Conservation (phyloP, 192 early-diverging fungal genomes). For the Cladochytrium replicatum region DNA sequence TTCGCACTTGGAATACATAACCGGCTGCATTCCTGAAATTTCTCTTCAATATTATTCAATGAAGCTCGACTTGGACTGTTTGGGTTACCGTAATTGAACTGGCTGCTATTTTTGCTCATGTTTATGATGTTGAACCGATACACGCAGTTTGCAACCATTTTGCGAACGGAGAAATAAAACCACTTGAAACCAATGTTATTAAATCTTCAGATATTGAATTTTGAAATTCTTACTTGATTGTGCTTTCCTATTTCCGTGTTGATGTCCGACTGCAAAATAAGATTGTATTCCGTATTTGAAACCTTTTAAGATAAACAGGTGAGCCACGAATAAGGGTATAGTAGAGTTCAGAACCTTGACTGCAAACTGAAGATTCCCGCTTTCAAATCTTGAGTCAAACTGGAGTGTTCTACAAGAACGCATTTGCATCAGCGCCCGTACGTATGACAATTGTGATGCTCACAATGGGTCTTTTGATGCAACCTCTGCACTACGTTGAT, state of each 20-base stretch:
- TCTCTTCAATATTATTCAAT: neutral
- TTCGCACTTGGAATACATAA: constrained; percentile 31
- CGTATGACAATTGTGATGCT: neutral
- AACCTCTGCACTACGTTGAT: constrained; percentile 4
- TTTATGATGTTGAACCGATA: constrained; percentile 50
- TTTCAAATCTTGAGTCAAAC: constrained; percentile 47
- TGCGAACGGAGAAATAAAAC: constrained; percentile 41
- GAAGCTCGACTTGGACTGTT: neutral
- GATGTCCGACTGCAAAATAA: constrained; percentile 41
- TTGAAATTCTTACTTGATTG: constrained; percentile 29
- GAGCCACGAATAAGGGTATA: neutral
- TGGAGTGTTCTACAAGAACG: constrained; percentile 17
- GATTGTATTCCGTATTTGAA: constrained; percentile 34
- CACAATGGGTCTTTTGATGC: neutral
- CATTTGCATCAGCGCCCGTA: neutral
- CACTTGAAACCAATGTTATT: constrained; percentile 24
- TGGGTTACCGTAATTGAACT: constrained; percentile 40
- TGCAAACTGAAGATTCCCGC: constrained; percentile 45
- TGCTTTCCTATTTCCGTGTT: constrained; percentile 35
- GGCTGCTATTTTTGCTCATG: constrained; percentile 39
- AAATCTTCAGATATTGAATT: neutral
- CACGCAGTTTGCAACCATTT: constrained; percentile 14
- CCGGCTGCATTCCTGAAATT: constrained; percentile 43
- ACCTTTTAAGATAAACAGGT: constrained; percentile 12
- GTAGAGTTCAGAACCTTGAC: constrained; percentile 19